These are phyloP conservation scores for Aspergillus niger DNA, from an alignment of 2,329 filamentous ascomycete genomes.

Conservation along the genomic window DNA sequence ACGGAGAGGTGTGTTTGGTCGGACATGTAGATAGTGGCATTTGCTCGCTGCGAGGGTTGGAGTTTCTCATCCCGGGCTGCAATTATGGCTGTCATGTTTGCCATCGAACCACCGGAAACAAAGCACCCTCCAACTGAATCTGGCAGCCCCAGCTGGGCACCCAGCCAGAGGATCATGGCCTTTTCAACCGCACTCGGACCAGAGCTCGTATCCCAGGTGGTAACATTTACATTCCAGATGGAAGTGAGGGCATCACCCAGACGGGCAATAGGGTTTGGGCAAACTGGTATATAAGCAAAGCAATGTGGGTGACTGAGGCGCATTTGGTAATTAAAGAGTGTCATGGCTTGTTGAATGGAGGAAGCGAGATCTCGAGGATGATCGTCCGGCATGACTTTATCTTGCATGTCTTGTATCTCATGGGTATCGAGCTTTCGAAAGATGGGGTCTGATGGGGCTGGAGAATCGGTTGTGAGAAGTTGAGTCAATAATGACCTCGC, in stretches of 20 bases:
- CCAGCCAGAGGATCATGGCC: conserved; percentile 21
- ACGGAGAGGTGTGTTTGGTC: conserved; percentile 24
- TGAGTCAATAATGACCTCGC: not conserved
- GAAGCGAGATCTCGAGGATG: not conserved
- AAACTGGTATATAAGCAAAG: not conserved
- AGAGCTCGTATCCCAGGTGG: conserved; percentile 2
- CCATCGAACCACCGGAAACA: conserved; percentile 26
- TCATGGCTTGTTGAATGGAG: not conserved
- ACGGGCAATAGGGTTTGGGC: not conserved
- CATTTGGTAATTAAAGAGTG: not conserved
- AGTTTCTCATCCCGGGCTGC: conserved; percentile 24
- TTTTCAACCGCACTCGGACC: conserved; percentile 18
- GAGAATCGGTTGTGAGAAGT: not conserved
- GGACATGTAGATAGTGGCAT: conserved; percentile 19
- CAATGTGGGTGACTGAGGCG: not conserved
- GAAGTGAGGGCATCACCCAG: not conserved
- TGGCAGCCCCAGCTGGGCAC: conserved; percentile 13
- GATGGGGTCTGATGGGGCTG: not conserved
- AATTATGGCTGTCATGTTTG: conserved; percentile 24
- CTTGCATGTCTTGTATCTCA: not conserved
- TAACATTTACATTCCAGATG: not conserved
- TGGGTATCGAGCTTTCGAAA: not conserved
- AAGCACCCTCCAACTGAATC: conserved; percentile 20
- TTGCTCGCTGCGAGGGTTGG: not conserved
- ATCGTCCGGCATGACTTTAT: not conserved